Base-by-base conservation (phyloP, 2,329 filamentous ascomycete species). In the Trichoderma guizhouense region DNA sequence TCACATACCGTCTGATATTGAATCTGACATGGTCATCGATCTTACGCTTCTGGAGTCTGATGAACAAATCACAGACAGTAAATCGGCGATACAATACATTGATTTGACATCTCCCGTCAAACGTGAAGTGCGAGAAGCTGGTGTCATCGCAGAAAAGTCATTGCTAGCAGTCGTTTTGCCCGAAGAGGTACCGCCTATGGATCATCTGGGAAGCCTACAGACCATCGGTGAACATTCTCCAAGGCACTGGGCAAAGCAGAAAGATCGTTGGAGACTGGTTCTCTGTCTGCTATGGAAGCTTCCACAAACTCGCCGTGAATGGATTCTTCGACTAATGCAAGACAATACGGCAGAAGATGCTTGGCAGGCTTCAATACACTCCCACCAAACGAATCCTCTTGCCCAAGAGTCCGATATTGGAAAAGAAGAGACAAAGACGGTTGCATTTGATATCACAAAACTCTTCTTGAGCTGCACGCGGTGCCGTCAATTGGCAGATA, bases 221-320 rank as follows among this genome's bases (percentile, higher is more conserved):
- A 36, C 32, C 9, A 78, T 81, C 53, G 76, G 75, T 5, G 67
- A 70, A 14, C 26, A 70, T 24, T 7, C 72, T 3, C 61, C 74
- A 7, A 74, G 47, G 11, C 73, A 75, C n/a, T 81, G 79, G 78
- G 74, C 73, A 5, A 78, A 75, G 24, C 43, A 55, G 14, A 74
- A 73, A 30, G 79, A 81, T 58, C 75, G 78, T 5, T 79, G 77
- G 76, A 77, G 76, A 47, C 72, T 82, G 11, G 58, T 78, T 8
- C 74, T 82, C 30, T 75, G 75, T 57, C 67, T 82, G 6, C 65
- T 82, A 5, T 80, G 77, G 77, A 78, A 74, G 24, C 73, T 82
- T 18, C 70, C 73, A 7, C 79, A 81, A 57, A 58, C 60, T 26
- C 77, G 79, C 34, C 78, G 81, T 58, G 75, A 70, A 21, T 72